A percentile compares a stretch with the other conserved stretches of the same genome.
Conservation (phyloP, 257 asterid species). For the Mitragyna speciosa region DNA sequence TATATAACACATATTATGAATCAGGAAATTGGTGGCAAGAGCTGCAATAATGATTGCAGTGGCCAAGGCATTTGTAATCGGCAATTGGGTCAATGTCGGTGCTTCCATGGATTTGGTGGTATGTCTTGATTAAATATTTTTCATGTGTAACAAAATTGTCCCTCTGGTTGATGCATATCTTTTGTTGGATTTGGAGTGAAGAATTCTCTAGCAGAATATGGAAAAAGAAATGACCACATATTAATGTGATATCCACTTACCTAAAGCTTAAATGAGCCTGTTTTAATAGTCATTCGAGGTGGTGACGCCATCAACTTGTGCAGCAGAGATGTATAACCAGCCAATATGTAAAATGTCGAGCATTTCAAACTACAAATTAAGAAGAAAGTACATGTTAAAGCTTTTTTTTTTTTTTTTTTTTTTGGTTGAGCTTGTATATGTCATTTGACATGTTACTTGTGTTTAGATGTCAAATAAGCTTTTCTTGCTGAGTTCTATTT, state of each 20-base stretch:
- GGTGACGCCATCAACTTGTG: neutral
- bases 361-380: neutral
- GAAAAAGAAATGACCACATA: neutral
- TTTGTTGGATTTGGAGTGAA: neutral
- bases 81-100: constrained; percentile 82
- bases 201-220: no score
- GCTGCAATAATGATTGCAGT: constrained; percentile 76
- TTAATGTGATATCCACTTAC: neutral
- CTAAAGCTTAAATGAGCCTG: neutral
- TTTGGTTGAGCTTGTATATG: no score
- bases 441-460: neutral
- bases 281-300: neutral
- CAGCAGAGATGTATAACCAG: neutral
- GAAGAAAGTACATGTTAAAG: neutral
- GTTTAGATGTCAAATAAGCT: neutral
- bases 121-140: constrained; percentile 23
- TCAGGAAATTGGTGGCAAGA: constrained; percentile 79
- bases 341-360: neutral
- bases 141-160: neutral
- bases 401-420: no score
- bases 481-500: neutral
- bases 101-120: constrained; percentile 96
- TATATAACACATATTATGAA: constrained; percentile 25
- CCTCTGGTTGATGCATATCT: neutral
- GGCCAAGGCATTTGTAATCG: constrained; percentile 85